phyloP scores from a whole-genome alignment of 768 basidiomycete species.

The Fomitopsis serialis region DNA sequence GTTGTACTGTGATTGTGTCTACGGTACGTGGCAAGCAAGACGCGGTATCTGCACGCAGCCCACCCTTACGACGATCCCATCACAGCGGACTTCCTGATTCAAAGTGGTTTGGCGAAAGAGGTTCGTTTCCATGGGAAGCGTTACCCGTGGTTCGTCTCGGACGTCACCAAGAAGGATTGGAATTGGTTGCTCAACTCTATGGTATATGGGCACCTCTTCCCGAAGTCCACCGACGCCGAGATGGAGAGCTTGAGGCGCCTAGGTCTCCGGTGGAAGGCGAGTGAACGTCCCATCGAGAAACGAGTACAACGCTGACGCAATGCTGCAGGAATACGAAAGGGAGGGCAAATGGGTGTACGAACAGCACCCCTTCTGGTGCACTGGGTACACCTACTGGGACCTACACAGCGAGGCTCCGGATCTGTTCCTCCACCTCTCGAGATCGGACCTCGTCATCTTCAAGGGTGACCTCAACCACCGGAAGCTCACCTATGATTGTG shows the following conservation, averaged over 20 bases:
- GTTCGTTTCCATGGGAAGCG: conserved; percentile 95
- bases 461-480: conserved; percentile 95
- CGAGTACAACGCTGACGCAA: not conserved
- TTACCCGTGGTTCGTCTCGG: conserved; percentile 92
- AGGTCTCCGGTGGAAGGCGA: conserved; percentile 86
- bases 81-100: conserved; percentile 87
- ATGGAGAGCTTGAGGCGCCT: conserved; percentile 75
- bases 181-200: conserved; percentile 85
- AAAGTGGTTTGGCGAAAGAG: conserved; percentile 79
- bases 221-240: conserved; percentile 73
- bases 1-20: conserved; percentile 82
- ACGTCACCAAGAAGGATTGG: conserved; percentile 93
- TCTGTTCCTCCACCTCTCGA: conserved; percentile 87
- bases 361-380: conserved; percentile 92
- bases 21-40: conserved; percentile 45
- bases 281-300: not conserved
- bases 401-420: conserved; percentile 80
- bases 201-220: conserved; percentile 92
- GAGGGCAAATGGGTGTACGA: conserved; percentile 94
- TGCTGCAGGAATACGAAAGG: conserved; percentile 74
- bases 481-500: conserved; percentile 84
- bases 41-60: not conserved
- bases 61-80: not conserved
- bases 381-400: conserved; percentile 95
- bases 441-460: conserved; percentile 88